Base-by-base conservation (phyloP, 108 stramenopile genomes). In the Nitzschia palea region DNA sequence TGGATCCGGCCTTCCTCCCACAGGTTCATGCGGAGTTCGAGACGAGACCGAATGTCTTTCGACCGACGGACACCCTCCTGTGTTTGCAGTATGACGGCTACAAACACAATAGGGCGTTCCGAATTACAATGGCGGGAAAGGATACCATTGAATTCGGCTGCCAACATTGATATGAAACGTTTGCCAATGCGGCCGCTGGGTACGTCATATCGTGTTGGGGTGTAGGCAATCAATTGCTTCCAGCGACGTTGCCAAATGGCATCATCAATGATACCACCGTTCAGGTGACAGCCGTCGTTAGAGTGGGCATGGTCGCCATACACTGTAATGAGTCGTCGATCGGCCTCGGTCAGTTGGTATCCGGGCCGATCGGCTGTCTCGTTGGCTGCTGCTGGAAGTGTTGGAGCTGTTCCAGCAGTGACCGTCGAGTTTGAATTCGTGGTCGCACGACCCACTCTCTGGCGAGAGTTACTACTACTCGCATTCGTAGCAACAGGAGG, bases 1-100 rank as follows among this genome's bases (percentile, higher is more conserved):
- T 10, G n/a, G 57, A 68, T 58, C 48, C 58, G 12, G 23, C 59
- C 67, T 42, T 42, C 26, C 48, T 68, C 67, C 67, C 67, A 68
- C 8, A 47, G 18, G 31, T 68, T 22, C 67, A 68, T 57, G 6
- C 56, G 55, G 14, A 9, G 8, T 40, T 8, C 8, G 10, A 40
- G 14, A 14, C 37, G 37, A 14, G 37, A 40, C 14, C 61, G 42
- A 27, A 71, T 54, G 70, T 71, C 70, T n/a, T 36, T 52, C 28
- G 70, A 27, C 9, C 47, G 6, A 22, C 61, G 60, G 5, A 71
- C 70, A 9, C 61, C 61, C 12, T 23, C 18, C 20, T 57, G 26
- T 4, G 17, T 17, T 35, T 71, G 70, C 47, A 71, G 30, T 3
- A 71, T 32, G 4, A 57, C 34, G 20, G 33, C 33, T 15, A 25